Evolutionary conservation across 2,329 filamentous ascomycete genomes (phyloP).

Genomic region (Arthrocladium fulminans): DNA sequence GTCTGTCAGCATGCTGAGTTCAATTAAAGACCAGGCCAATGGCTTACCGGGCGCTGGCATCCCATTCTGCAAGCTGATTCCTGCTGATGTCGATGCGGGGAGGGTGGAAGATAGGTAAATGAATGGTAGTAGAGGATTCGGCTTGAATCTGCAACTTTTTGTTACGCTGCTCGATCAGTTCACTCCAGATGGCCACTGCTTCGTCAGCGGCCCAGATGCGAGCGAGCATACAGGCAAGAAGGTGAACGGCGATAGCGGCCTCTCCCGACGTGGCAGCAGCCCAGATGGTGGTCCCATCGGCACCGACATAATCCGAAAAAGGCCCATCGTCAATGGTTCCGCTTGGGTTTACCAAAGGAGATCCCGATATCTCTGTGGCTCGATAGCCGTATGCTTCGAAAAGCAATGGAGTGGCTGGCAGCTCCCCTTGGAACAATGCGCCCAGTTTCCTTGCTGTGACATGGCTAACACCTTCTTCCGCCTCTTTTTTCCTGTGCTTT

Average conservation of each 20-base stretch:
- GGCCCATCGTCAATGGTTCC: constrained; percentile 7
- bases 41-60: too few relatives aligned
- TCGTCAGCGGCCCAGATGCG: constrained; percentile 21
- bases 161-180: too few relatives aligned
- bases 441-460: constrained; percentile 33
- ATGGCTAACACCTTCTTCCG: constrained; percentile 33
- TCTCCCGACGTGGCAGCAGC: constrained; percentile 30
- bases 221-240: constrained; percentile 28
- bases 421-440: constrained; percentile 30
- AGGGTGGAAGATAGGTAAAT: too few relatives aligned
- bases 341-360: constrained; percentile 7
- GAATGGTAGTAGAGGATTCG: too few relatives aligned
- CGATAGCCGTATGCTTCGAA: constrained; percentile 30
- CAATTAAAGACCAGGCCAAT: too few relatives aligned
- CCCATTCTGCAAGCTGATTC: too few relatives aligned
- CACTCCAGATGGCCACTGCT: constrained; percentile 26
- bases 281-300: constrained; percentile 31
- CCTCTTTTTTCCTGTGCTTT: constrained; percentile 24
- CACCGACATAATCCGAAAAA: constrained; percentile 24
- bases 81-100: too few relatives aligned
- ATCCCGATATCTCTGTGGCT: constrained; percentile 26
- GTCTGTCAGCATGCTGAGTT: too few relatives aligned
- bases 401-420: constrained; percentile 29
- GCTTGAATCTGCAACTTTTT: too few relatives aligned
- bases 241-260: constrained; percentile 25